A percentile compares a stretch with the other conserved stretches of the same genome.
Evolutionary conservation across 192 early-diverging fungal genomes (phyloP).

Genomic region (Backusella psychrophila): DNA sequence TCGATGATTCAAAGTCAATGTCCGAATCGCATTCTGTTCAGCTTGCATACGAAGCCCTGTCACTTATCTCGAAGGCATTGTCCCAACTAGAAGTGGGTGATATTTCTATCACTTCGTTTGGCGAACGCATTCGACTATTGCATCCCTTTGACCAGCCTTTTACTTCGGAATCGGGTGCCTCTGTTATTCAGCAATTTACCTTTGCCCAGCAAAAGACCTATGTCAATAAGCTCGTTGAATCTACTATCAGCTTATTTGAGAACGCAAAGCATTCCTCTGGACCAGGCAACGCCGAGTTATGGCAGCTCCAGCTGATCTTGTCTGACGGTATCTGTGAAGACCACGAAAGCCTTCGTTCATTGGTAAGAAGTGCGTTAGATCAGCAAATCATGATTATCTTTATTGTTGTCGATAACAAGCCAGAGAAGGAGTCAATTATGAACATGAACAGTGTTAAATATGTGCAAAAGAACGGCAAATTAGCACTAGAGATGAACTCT

Average conservation of each 20-base stretch:
- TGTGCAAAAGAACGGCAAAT: conserved; percentile 57
- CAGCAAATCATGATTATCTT: conserved; percentile 93
- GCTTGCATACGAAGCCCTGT: conserved; percentile 93
- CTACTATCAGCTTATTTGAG: conserved; percentile 77
- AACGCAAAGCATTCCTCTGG: conserved; percentile 56
- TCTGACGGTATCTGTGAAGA: conserved; percentile 98
- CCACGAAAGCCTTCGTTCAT: conserved; percentile 76
- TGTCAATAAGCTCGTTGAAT: conserved; percentile 84
- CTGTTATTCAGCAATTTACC: conserved; percentile 85
- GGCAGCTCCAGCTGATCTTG: conserved; percentile 95
- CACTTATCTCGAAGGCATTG: conserved; percentile 88
- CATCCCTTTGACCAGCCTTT: conserved; percentile 96
- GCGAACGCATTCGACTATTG: conserved; percentile 79
- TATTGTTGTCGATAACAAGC: conserved; percentile 88
- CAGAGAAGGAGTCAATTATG: conserved; percentile 81
- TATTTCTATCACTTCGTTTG: conserved; percentile 88
- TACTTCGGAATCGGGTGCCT: conserved; percentile 85
- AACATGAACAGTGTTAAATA: conserved; percentile 89
- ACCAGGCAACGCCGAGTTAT: conserved; percentile 67
- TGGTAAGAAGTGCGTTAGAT: conserved; percentile 85
- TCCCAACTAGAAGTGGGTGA: conserved; percentile 95
- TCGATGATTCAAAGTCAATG: conserved; percentile 99
- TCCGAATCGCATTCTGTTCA: conserved; percentile 83
- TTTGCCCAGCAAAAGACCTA: conserved; percentile 91
- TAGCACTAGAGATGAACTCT: conserved; percentile 67